Evolutionary conservation across 495 filamentous ascomycete species (phyloP).

Genomic region (Aspergillus funiculosus): DNA sequence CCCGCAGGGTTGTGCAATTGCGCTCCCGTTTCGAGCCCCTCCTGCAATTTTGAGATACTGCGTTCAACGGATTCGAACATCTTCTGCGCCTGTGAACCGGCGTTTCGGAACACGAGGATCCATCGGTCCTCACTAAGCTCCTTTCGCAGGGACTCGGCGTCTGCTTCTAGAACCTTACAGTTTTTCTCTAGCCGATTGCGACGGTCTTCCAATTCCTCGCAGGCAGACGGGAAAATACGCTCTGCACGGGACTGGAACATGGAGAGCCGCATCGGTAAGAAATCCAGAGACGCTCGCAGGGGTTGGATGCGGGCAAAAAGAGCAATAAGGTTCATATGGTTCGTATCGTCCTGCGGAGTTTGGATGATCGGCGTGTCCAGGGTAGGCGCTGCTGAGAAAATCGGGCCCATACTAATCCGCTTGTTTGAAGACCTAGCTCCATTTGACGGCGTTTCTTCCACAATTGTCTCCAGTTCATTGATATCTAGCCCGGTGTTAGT

Average conservation of each 20-base stretch:
- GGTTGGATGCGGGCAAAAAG: constrained; percentile 95
- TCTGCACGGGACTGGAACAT: constrained; percentile 76
- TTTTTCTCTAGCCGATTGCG: constrained; percentile 63
- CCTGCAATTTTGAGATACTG: constrained; percentile 73
- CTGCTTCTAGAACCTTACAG: constrained; percentile 76
- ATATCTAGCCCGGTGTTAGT: constrained; percentile 66
- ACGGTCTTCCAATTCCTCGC: constrained; percentile 75
- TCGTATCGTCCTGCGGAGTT: constrained; percentile 67
- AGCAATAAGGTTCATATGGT: constrained; percentile 68
- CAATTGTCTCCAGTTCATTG: constrained; percentile 85
- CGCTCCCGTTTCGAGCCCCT: constrained; percentile 67
- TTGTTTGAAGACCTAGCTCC: constrained; percentile 46
- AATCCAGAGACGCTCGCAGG: constrained; percentile 85
- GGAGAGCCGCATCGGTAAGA: constrained; percentile 90
- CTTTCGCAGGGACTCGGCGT: constrained; percentile 78
- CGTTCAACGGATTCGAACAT: constrained; percentile 91
- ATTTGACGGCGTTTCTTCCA: constrained; percentile 73
- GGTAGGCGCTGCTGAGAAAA: constrained; percentile 54
- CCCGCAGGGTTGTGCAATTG: constrained; percentile 61
- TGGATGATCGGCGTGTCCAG: constrained; percentile 49
- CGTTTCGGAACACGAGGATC: constrained; percentile 90
- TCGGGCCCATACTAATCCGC: constrained; percentile 59
- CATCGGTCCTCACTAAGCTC: constrained; percentile 93
- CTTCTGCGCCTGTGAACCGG: constrained; percentile 85
- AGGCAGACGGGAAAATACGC: constrained; percentile 75